Conservation (phyloP, 768 basidiomycete species). For the Pisolithus tinctorius region DNA sequence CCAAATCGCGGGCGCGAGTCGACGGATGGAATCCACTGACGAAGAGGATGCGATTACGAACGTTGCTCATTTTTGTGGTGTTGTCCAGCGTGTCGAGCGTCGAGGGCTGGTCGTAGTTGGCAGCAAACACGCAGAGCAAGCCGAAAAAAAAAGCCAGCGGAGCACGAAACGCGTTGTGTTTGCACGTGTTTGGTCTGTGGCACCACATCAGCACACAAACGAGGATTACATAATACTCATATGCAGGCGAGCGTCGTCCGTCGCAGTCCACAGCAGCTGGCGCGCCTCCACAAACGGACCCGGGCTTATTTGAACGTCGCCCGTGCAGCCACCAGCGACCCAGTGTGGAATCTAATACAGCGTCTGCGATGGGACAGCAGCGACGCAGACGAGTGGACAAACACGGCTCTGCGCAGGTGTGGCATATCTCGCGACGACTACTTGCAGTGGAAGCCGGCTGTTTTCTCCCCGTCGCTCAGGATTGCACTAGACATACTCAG, state of each 20-base stretch:
- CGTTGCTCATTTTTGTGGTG: neutral
- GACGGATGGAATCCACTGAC: constrained; percentile 80
- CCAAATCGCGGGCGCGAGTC: constrained; percentile 80
- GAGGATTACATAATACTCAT: too few species aligned
- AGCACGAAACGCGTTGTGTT: constrained; percentile 24
- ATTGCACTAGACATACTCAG: constrained; percentile 21
- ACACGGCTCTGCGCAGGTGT: constrained; percentile 24
- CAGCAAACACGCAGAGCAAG: constrained; percentile 9
- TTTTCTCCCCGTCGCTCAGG: constrained; percentile 30
- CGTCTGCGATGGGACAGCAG: constrained; percentile 20
- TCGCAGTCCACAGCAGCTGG: constrained; percentile 12
- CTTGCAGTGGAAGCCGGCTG: constrained; percentile 31
- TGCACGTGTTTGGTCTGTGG: constrained; percentile 33
- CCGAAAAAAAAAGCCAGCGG: constrained; percentile 15
- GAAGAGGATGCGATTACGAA: constrained; percentile 61
- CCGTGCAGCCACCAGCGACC: constrained; percentile 30
- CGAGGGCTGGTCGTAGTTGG: constrained; percentile 18
- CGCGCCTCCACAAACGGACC: constrained; percentile 14
- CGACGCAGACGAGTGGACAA: constrained; percentile 1
- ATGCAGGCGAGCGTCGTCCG: constrained; percentile 1
- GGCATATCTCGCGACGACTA: constrained; percentile 33
- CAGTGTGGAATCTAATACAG: constrained; percentile 37
- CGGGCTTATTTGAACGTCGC: constrained; percentile 28
- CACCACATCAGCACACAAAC: constrained; percentile 1
- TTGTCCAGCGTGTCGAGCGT: neutral